Conservation (phyloP, 208 protist species). For the Acanthamoeba healyi region DNA sequence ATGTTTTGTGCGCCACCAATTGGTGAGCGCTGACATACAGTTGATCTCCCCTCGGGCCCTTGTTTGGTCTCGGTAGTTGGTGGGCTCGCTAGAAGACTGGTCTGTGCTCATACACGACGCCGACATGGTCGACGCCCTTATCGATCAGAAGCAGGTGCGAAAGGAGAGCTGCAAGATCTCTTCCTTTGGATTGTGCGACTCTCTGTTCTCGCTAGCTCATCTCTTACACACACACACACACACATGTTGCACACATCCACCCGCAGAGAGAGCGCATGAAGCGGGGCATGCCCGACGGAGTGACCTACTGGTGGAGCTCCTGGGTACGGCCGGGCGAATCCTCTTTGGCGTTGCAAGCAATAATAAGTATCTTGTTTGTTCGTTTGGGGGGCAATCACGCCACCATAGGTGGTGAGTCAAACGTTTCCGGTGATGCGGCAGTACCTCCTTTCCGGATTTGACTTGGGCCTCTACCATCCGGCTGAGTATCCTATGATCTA, state of each 20-base stretch:
- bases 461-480: constrained; percentile 33
- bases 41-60: neutral
- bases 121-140: neutral
- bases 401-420: constrained; percentile 37
- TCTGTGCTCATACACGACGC: constrained; percentile 50
- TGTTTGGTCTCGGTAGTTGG: neutral
- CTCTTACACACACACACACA: no score
- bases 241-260: neutral
- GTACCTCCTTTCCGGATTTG: constrained; percentile 21
- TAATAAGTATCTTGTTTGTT: neutral
- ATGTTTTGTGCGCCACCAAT: no score
- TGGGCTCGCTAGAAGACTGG: constrained; percentile 16
- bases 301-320: constrained; percentile 37
- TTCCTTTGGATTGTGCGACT: no score
- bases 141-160: constrained; percentile 56
- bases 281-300: neutral
- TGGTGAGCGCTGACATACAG: no score
- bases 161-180: neutral
- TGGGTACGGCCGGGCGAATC: constrained; percentile 4
- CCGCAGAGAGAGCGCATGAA: constrained; percentile 4
- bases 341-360: no score
- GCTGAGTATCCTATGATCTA: constrained; percentile 31
- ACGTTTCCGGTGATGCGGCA: constrained; percentile 22
- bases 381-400: no score
- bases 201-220: no score